Evolutionary conservation across 352 stramenopile genomes (phyloP), one percentile per base, ranked within the genome.

Genomic region (Globisporangium polare): DNA sequence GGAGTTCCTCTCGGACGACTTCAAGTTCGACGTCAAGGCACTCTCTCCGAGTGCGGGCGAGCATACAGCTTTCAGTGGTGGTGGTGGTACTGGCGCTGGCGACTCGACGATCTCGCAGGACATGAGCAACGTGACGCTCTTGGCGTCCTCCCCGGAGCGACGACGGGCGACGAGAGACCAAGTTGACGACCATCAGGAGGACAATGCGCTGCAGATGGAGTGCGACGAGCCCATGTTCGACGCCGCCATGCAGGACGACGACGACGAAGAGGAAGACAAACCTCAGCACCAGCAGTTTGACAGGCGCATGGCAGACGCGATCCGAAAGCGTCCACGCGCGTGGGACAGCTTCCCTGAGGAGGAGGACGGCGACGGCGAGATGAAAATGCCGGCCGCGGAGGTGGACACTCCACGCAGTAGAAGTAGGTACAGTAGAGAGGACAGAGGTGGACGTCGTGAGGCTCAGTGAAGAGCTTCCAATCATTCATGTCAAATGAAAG

Each of bases 1-100:
- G 29, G 83, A 92, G 24, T 86, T 89, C 43, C 73, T 90, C n/a
- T 74, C 72, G 8, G 80, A 88, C 22, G 75, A 87, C 58, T 89
- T 90, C 63, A 90, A 82, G 67, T 78, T 87, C 51, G 77, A 86
- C 33, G 58, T 45, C 35, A 78, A 74, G 41, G 45, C 33, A 5
- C 49, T 66, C 26, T n/a, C 41, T 22, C 4, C 58, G 22, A 41
- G 27, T 31, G 12, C 47, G 5, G 37, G 58, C n/a, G 58, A 58
- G 1, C 10, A 56, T 7, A 13, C 31, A 9, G 12, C 7, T 27
- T 49, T 22, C 20, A 22, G 24, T 3, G 17, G 12, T 17, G 31
- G 24, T 3, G 17, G 12, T 17, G 51, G 46, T 35, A 13, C 18
- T 46, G 22, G 12, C 26, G 24, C 37, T 52, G 26, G 51, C 12